Conservation (phyloP, 257 asterid genomes). For the Perilla frutescens region DNA sequence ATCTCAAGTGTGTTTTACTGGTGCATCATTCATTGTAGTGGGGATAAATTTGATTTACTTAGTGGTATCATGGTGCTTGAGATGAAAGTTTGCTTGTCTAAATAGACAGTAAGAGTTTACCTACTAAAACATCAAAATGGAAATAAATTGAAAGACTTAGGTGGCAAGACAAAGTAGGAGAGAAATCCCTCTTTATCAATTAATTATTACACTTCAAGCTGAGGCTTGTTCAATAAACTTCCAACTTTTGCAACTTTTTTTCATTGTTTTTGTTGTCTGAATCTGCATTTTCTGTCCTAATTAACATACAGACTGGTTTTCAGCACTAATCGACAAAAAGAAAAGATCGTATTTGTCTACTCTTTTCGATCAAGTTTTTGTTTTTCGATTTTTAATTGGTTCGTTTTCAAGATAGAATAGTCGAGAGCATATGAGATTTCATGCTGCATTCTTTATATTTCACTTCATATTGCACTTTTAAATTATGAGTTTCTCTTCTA, state of each 20-base stretch:
- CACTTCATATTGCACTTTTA: too few relatives aligned
- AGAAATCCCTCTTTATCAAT: conserved; percentile 49
- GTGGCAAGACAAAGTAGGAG: conserved; percentile 64
- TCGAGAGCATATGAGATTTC: too few relatives aligned
- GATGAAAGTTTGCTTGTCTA: conserved; percentile 37
- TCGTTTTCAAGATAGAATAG: conserved; percentile 23
- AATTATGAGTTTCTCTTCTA: too few relatives aligned
- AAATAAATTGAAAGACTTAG: conserved; percentile 52
- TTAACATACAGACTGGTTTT: neutral
- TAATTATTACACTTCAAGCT: conserved; percentile 41
- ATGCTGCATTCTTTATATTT: too few relatives aligned
- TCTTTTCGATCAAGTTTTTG: neutral
- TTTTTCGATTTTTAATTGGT: neutral
- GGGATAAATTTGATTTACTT: neutral
- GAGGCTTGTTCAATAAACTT: conserved; percentile 49
- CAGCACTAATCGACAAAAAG: neutral
- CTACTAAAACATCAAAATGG: conserved; percentile 39
- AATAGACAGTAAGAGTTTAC: conserved; percentile 55
- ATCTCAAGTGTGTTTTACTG: too few relatives aligned
- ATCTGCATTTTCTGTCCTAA: neutral
- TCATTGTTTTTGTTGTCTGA: neutral
- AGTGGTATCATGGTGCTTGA: conserved; percentile 30
- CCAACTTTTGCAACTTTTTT: conserved; percentile 21
- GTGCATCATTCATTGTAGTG: too few relatives aligned
- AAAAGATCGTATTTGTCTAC: neutral